A percentile compares a stretch with the other conserved stretches of the same genome.
These are phyloP conservation scores for Aspergillus sp. DNA, from an alignment of 2,329 filamentous ascomycete genomes.

Conservation along the genomic window DNA sequence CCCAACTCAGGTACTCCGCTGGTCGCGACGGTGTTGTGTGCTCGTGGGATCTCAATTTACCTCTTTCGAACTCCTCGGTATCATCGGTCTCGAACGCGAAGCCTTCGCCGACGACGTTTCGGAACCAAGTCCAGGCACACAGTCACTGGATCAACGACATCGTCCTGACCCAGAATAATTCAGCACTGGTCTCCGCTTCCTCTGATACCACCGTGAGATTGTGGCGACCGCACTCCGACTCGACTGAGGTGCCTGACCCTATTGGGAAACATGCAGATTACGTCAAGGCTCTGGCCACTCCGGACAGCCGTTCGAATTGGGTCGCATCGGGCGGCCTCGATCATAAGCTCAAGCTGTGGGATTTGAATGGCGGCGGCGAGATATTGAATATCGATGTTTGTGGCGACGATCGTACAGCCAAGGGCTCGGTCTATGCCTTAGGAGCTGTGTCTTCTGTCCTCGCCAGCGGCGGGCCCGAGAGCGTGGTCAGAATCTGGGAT, in stretches of 20 bases:
- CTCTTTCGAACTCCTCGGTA: constrained; percentile 33
- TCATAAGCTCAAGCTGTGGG: constrained; percentile 89
- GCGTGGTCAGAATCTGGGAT: constrained; percentile 90
- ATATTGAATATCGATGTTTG: constrained; percentile 74
- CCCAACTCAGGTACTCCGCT: constrained; percentile 74
- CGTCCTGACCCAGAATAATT: constrained; percentile 72
- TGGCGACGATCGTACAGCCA: constrained; percentile 79
- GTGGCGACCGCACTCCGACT: constrained; percentile 73
- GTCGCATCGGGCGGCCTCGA: constrained; percentile 92
- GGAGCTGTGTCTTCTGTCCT: constrained; percentile 77
- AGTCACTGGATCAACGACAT: constrained; percentile 98
- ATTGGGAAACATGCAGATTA: constrained; percentile 96
- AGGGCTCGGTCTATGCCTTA: constrained; percentile 93
- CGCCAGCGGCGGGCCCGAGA: constrained; percentile 91
- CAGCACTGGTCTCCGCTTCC: constrained; percentile 81
- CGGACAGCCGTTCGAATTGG: constrained; percentile 71
- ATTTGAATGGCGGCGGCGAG: constrained; percentile 83
- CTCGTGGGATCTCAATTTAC: constrained; percentile 74
- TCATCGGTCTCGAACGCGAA: constrained; percentile 20
- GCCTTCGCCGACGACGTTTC: constrained; percentile 52
- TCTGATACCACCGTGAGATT: constrained; percentile 93
- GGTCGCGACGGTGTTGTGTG: constrained; percentile 94
- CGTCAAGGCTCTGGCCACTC: constrained; percentile 87
- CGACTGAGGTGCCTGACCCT: constrained; percentile 66
- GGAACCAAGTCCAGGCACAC: constrained; percentile 72